These are phyloP conservation scores for Lactarius hengduanensis DNA, from an alignment of 768 basidiomycete species.

Conservation along the genomic window DNA sequence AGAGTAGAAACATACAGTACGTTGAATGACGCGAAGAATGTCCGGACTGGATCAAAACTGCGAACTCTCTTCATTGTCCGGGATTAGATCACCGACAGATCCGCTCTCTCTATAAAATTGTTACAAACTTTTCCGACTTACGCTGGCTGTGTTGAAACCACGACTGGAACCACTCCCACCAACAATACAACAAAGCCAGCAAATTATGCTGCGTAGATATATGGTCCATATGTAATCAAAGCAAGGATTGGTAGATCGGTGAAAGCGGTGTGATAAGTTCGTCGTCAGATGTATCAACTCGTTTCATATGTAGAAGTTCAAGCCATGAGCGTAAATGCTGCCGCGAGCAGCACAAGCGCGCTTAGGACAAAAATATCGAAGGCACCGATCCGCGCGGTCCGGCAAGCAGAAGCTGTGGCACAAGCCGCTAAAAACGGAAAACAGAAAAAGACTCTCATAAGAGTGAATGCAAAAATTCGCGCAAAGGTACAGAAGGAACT, in stretches of 20 bases:
- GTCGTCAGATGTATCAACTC: neutral
- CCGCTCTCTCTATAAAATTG: no score
- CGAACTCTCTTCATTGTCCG: no score
- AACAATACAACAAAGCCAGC: neutral
- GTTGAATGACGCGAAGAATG: no score
- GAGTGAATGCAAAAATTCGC: no score
- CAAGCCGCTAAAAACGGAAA: neutral
- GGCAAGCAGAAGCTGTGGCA: neutral
- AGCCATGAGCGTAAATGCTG: conserved; percentile 3
- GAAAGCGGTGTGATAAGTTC: neutral
- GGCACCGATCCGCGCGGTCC: neutral
- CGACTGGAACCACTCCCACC: neutral
- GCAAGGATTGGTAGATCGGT: neutral
- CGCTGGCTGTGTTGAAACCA: neutral
- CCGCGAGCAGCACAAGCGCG: conserved; percentile 8
- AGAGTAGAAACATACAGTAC: no score
- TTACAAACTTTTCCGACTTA: no score
- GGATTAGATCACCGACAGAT: no score
- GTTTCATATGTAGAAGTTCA: neutral
- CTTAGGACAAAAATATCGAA: neutral
- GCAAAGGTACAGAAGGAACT: no score
- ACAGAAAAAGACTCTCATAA: no score
- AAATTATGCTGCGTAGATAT: neutral
- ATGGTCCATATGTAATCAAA: neutral
- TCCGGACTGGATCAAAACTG: no score